Percentiles rank a stretch among this genome's conserved stretches.
phyloP scores from a whole-genome alignment of 495 filamentous ascomycete genomes.

The Penicillium coffeae region DNA sequence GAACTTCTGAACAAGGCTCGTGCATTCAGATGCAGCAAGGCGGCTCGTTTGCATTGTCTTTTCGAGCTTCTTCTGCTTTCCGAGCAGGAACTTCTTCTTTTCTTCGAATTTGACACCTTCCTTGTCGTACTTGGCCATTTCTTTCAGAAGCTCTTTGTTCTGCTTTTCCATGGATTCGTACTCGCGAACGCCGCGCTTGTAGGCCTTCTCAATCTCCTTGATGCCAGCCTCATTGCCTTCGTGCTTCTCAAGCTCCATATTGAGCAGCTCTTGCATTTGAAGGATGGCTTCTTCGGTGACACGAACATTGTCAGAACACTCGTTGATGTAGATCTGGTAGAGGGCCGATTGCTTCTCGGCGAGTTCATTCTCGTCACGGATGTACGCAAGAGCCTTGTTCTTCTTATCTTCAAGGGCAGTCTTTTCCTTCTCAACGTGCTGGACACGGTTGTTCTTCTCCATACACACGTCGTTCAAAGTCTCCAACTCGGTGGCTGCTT shows the following conservation, averaged over 20 bases:
- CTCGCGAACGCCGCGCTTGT: slow-evolving; percentile 75
- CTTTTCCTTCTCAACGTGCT: slow-evolving; percentile 98
- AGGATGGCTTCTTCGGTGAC: slow-evolving; percentile 87
- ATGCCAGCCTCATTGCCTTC: slow-evolving; percentile 88
- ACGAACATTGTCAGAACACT: slow-evolving; percentile 80
- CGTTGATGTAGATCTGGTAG: slow-evolving; percentile 85
- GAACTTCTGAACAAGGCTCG: slow-evolving; percentile 72
- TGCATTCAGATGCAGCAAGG: slow-evolving; percentile 67
- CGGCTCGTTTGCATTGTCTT: slow-evolving; percentile 73
- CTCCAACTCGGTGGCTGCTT: slow-evolving; percentile 83
- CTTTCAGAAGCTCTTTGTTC: slow-evolving; percentile 73
- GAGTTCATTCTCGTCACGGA: slow-evolving; percentile 90
- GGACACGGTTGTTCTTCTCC: slow-evolving; percentile 89
- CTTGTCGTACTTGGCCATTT: slow-evolving; percentile 89
- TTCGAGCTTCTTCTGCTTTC: slow-evolving; percentile 92
- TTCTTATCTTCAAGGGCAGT: slow-evolving; percentile 91
- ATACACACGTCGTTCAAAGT: slow-evolving; percentile 88
- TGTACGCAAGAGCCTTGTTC: slow-evolving; percentile 82
- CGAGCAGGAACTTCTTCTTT: slow-evolving; percentile 85
- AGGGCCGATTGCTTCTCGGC: slow-evolving; percentile 80
- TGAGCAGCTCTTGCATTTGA: slow-evolving; percentile 84
- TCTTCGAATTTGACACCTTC: slow-evolving; percentile 96
- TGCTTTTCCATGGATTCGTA: slow-evolving; percentile 79
- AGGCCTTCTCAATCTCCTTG: slow-evolving; percentile 80
- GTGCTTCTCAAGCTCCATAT: slow-evolving; percentile 87